Evolutionary conservation across 2,329 filamentous ascomycete genomes (phyloP).

Genomic region (Pseudogymnoascus sp.): DNA sequence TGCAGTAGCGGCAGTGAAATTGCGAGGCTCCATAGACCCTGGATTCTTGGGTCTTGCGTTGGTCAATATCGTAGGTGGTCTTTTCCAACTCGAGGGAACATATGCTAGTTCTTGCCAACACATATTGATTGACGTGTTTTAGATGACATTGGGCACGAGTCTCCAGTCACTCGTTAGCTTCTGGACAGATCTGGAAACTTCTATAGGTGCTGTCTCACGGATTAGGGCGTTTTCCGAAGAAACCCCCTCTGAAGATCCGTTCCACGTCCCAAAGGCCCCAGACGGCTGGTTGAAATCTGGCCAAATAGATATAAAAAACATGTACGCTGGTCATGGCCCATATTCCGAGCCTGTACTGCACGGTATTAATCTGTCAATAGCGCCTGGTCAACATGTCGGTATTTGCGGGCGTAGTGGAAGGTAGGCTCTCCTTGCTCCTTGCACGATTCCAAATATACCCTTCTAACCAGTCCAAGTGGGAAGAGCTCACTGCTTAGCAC

Average conservation of each 20-base stretch:
- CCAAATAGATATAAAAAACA: constrained; percentile 10
- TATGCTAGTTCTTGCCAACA: neutral
- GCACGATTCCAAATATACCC: neutral
- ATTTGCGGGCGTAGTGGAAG: constrained; percentile 44
- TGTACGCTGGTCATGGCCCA: constrained; percentile 13
- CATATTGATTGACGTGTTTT: neutral
- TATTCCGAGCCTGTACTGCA: constrained; percentile 15
- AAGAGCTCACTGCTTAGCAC: constrained; percentile 36
- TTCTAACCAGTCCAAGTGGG: constrained; percentile 27
- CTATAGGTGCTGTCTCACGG: constrained; percentile 46
- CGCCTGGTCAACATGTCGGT: constrained; percentile 37
- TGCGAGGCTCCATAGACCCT: constrained; percentile 8
- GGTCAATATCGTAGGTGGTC: constrained; percentile 35
- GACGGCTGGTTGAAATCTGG: constrained; percentile 8
- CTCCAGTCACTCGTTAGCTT: constrained; percentile 36
- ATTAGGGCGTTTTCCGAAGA: constrained; percentile 44
- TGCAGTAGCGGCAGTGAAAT: constrained; percentile 22
- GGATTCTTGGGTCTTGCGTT: constrained; percentile 27
- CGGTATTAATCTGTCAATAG: constrained; percentile 15
- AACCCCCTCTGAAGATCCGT: constrained; percentile 30
- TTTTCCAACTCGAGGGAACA: neutral
- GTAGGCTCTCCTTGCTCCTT: constrained; percentile 7
- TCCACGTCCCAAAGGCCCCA: neutral
- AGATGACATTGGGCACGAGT: constrained; percentile 17
- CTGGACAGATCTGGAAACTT: constrained; percentile 50